A percentile compares a stretch with the other conserved stretches of the same genome.
phyloP scores from a whole-genome alignment of 495 filamentous ascomycete species.

The Ramalina intermedia region DNA sequence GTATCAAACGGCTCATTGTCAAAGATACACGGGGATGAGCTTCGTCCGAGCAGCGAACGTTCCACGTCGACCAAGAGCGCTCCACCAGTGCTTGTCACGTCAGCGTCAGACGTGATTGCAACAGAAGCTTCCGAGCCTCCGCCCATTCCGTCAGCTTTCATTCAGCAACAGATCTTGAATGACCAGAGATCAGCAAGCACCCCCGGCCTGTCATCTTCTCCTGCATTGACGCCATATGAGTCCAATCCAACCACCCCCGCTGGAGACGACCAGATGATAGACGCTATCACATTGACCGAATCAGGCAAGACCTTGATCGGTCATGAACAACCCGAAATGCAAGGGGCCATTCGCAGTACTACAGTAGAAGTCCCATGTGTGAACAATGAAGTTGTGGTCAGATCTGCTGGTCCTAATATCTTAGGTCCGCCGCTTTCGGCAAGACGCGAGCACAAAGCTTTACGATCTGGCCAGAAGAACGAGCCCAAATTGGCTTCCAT shows the following conservation, averaged over 20 bases:
- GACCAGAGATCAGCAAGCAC: background rate
- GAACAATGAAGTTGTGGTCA: constrained; percentile 7
- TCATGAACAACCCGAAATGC: background rate
- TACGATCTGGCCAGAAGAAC: background rate
- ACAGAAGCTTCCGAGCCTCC: background rate
- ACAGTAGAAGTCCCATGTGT: background rate
- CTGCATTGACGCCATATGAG: constrained; percentile 6
- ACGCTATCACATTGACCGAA: background rate
- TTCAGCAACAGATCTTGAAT: background rate
- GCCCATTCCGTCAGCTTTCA: background rate
- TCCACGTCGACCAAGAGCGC: background rate
- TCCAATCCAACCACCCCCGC: background rate
- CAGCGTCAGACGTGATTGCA: background rate
- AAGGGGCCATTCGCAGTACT: constrained; percentile 1
- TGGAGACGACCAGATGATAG: background rate
- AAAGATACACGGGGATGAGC: no score
- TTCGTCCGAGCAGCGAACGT: no score
- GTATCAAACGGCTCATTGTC: no score
- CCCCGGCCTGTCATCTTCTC: constrained; percentile 4
- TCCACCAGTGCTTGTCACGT: background rate
- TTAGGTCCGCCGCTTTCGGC: constrained; percentile 11
- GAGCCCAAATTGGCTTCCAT: background rate
- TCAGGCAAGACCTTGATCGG: background rate
- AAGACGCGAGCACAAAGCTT: constrained; percentile 6
- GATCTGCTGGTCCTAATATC: constrained; percentile 11